These are phyloP conservation scores for Calonectria pauciramosa DNA, from an alignment of 2,329 filamentous ascomycete species.

Conservation along the genomic window DNA sequence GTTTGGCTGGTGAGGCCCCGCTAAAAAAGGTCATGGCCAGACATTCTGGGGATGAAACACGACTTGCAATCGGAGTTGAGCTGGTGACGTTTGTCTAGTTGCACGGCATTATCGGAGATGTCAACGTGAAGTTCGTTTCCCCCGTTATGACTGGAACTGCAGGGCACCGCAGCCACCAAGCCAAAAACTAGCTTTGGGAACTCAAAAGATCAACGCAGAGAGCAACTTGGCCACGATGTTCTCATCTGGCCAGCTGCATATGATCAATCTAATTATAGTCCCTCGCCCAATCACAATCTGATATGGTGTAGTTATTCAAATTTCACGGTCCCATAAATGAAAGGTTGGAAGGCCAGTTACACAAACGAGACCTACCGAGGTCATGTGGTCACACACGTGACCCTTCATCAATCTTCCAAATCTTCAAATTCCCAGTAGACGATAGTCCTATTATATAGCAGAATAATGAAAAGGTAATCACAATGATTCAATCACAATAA, in stretches of 20 bases:
- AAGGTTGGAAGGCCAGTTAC: neutral
- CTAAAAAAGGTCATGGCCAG: neutral
- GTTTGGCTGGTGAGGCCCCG: neutral
- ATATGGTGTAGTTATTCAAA: neutral
- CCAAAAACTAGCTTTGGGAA: neutral
- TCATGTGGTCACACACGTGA: neutral
- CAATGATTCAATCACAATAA: neutral
- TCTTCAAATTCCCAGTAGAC: neutral
- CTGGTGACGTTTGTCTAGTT: neutral
- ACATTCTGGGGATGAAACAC: neutral
- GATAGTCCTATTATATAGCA: no score
- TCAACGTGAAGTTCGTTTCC: neutral
- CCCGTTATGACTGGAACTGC: neutral
- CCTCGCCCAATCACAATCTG: neutral
- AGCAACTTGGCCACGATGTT: neutral
- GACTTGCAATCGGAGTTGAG: no score
- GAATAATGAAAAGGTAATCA: no score
- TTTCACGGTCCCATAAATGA: neutral
- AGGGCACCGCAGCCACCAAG: neutral
- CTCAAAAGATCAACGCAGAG: neutral
- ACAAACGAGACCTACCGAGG: neutral
- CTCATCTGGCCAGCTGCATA: neutral
- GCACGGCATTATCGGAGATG: no score
- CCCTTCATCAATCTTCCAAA: neutral
- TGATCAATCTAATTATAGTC: neutral